phyloP scores from a whole-genome alignment of 768 basidiomycete genomes.

The Pulveroboletus sp. region DNA sequence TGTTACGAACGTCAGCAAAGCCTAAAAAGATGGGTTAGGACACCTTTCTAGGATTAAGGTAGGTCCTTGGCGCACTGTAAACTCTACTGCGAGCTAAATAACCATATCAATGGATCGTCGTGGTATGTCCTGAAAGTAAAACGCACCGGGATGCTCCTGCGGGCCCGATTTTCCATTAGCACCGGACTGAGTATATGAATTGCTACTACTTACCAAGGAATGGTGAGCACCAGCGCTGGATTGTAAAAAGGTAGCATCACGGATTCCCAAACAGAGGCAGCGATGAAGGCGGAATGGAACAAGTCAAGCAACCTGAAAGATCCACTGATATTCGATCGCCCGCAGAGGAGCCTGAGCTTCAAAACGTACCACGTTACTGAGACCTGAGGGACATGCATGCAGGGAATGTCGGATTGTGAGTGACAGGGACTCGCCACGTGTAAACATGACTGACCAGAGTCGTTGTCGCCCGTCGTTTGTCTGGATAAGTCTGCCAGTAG shows the following conservation, averaged over 20 bases:
- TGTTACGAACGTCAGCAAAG: slow-evolving; percentile 21
- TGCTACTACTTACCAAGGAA: slow-evolving; percentile 21
- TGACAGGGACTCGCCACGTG: background rate
- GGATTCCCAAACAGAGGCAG: slow-evolving; percentile 20
- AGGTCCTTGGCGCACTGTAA: slow-evolving; percentile 13
- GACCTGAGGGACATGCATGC: slow-evolving; percentile 9
- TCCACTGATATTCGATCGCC: background rate
- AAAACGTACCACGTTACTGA: slow-evolving; percentile 16
- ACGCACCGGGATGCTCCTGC: slow-evolving; percentile 24
- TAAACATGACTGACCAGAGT: slow-evolving; percentile 11
- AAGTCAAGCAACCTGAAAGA: slow-evolving; percentile 22
- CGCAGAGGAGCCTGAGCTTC: background rate
- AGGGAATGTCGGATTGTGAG: background rate
- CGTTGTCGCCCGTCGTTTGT: slow-evolving; percentile 16
- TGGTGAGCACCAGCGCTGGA: slow-evolving; percentile 2
- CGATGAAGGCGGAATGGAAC: slow-evolving; percentile 22
- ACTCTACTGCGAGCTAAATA: slow-evolving; percentile 13
- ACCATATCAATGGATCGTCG: background rate
- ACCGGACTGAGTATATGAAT: background rate
- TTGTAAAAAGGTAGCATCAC: slow-evolving; percentile 17
- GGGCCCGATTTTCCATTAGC: background rate
- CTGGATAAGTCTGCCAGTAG: slow-evolving; percentile 17
- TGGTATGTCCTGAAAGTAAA: background rate
- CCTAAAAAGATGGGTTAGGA: slow-evolving; percentile 8
- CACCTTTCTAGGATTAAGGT: background rate